A percentile compares a stretch with the other conserved stretches of the same genome.
Conservation (phyloP, 768 basidiomycete genomes). For the Pholiota microspora region DNA sequence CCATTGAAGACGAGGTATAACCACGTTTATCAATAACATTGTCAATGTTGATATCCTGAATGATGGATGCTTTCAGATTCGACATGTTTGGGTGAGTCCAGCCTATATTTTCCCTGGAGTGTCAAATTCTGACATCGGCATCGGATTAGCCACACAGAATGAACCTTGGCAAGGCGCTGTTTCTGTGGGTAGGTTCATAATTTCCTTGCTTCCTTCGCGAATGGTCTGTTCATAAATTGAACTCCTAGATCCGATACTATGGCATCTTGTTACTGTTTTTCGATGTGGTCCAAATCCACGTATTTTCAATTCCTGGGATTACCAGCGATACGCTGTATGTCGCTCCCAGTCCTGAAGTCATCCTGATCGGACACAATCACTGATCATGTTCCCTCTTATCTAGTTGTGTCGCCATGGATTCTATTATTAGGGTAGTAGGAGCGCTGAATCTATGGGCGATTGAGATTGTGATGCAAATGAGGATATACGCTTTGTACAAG, state of each 20-base stretch:
- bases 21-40: background rate
- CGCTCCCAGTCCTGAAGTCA: background rate
- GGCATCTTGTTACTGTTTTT: slow-evolving; percentile 39
- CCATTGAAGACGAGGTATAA: slow-evolving; percentile 25
- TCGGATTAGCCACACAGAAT: slow-evolving; percentile 29
- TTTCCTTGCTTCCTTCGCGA: too few species aligned
- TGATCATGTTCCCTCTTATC: too few species aligned
- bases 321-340: slow-evolving; percentile 34
- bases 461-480: slow-evolving; percentile 47
- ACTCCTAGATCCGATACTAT: slow-evolving; percentile 51
- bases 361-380: background rate
- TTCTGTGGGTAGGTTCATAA: slow-evolving; percentile 34
- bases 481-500: slow-evolving; percentile 40
- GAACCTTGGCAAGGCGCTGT: slow-evolving; percentile 34
- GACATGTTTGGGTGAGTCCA: slow-evolving; percentile 35
- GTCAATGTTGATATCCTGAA: background rate
- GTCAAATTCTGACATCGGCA: background rate
- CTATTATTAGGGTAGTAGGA: slow-evolving; percentile 39
- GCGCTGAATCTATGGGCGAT: slow-evolving; percentile 45
- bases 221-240: too few species aligned
- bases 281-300: slow-evolving; percentile 43
- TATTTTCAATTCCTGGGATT: slow-evolving; percentile 37
- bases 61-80: slow-evolving; percentile 21
- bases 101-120: background rate
- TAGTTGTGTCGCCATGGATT: slow-evolving; percentile 44